Evolutionary conservation across 768 basidiomycete species (phyloP).

Genomic region (Russula lepida): DNA sequence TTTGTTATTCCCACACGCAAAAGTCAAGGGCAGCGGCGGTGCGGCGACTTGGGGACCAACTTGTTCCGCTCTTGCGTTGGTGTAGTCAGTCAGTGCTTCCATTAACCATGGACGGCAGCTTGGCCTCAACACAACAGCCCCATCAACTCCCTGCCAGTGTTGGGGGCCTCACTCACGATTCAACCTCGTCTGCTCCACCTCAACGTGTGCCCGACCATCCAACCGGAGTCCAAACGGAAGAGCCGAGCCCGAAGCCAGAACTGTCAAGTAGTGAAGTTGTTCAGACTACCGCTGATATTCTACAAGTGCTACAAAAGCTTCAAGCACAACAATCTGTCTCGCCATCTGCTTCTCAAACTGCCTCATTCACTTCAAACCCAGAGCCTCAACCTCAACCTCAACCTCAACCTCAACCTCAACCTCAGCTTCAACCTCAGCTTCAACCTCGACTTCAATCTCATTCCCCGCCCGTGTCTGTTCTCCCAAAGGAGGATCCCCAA

Average conservation of each 20-base stretch:
- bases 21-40: not conserved
- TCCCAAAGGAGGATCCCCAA: slow-evolving; percentile 14
- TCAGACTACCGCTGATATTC: slow-evolving; percentile 15
- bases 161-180: slow-evolving; percentile 1
- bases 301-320: slow-evolving; percentile 18
- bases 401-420: not conserved
- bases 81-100: slow-evolving; percentile 13
- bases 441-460: too few relatives aligned
- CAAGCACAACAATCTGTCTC: slow-evolving; percentile 16
- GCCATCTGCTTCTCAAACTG: slow-evolving; percentile 6
- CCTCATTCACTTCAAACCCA: slow-evolving; percentile 5
- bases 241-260: slow-evolving; percentile 11
- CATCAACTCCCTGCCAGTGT: slow-evolving; percentile 11
- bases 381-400: not conserved
- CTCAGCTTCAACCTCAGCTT: not conserved
- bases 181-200: slow-evolving; percentile 2
- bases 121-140: slow-evolving; percentile 10
- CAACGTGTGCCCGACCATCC: slow-evolving; percentile 15
- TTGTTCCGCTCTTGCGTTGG: slow-evolving; percentile 16
- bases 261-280: slow-evolving; percentile 12
- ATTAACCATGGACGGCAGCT: slow-evolving; percentile 14
- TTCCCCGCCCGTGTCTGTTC: not conserved
- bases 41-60: slow-evolving; percentile 25
- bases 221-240: slow-evolving; percentile 3
- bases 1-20: not conserved